phyloP scores from a whole-genome alignment of 1,284 basidiomycete genomes.

The Butyriboletus appendiculatus region DNA sequence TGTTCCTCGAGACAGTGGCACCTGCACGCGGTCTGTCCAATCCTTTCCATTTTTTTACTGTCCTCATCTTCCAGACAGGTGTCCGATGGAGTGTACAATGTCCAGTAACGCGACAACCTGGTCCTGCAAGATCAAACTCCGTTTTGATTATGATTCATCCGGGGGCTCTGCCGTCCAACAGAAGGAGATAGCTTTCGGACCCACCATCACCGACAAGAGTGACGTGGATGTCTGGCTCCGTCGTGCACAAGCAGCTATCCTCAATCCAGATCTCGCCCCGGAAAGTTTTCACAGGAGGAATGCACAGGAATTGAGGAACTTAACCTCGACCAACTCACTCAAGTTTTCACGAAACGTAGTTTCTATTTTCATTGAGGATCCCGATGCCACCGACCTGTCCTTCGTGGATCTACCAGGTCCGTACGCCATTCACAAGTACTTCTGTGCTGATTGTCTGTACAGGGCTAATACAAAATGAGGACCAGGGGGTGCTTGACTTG shows the following conservation, averaged over 20 bases:
- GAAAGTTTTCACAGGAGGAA: conserved; percentile 39
- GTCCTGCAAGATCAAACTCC: conserved; percentile 53
- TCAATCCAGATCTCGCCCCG: conserved; percentile 42
- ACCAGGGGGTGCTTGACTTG: conserved; percentile 42
- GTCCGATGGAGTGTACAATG: conserved; percentile 59
- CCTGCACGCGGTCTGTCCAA: conserved; percentile 51
- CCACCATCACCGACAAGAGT: conserved; percentile 38
- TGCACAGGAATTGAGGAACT: conserved; percentile 31
- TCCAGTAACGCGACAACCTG: conserved; percentile 42
- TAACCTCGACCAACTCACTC: conserved; percentile 17
- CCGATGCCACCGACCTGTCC: conserved; percentile 44
- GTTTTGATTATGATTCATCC: conserved; percentile 38
- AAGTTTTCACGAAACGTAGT: conserved; percentile 62
- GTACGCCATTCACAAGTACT: background rate
- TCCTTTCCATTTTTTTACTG: background rate
- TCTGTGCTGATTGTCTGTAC: conserved; percentile 2
- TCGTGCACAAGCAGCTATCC: conserved; percentile 59
- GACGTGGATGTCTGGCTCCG: conserved; percentile 54
- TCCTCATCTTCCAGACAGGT: conserved; percentile 37
- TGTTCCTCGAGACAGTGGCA: conserved; percentile 59
- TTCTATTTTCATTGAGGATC: conserved; percentile 49
- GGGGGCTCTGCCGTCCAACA: conserved; percentile 25
- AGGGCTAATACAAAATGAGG: conserved; percentile 60
- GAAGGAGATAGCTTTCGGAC: conserved; percentile 38
- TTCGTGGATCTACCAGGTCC: conserved; percentile 54